These are phyloP conservation scores for Aotearoamyces nothofagi DNA, from an alignment of 2,329 filamentous ascomycete species.

Conservation along the genomic window DNA sequence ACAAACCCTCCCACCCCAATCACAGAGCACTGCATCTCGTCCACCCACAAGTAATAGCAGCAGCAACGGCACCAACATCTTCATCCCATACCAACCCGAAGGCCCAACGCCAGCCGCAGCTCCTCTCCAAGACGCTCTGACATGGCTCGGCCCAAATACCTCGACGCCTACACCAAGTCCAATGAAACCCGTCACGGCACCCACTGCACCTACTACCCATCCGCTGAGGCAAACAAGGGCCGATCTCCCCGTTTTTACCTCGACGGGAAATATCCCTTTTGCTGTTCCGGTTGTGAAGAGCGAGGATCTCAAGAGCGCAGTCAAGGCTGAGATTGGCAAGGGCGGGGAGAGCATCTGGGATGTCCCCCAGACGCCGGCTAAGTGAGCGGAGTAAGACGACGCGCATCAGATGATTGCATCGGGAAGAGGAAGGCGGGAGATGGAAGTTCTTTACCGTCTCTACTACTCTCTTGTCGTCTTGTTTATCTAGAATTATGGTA, in stretches of 20 bases:
- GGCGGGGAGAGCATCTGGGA: constrained; percentile 14
- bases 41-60: too few relatives aligned
- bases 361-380: constrained; percentile 23
- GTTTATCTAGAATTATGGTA: too few relatives aligned
- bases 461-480: too few relatives aligned
- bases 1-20: neutral
- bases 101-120: constrained; percentile 28
- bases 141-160: constrained; percentile 35
- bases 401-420: too few relatives aligned
- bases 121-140: constrained; percentile 25
- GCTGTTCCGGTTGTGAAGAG: constrained; percentile 4
- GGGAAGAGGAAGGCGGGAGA: too few relatives aligned
- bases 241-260: constrained; percentile 18
- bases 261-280: constrained; percentile 17
- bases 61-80: constrained; percentile 22
- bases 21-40: constrained; percentile 1
- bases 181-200: too few relatives aligned
- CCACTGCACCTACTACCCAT: too few relatives aligned
- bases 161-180: constrained; percentile 9
- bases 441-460: too few relatives aligned
- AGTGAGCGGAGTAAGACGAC: too few relatives aligned
- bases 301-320: neutral
- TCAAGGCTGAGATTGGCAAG: neutral
- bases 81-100: constrained; percentile 40
- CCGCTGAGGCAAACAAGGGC: too few relatives aligned